Conservation (phyloP, 2,329 filamentous ascomycete species). For the Fusarium sp. region DNA sequence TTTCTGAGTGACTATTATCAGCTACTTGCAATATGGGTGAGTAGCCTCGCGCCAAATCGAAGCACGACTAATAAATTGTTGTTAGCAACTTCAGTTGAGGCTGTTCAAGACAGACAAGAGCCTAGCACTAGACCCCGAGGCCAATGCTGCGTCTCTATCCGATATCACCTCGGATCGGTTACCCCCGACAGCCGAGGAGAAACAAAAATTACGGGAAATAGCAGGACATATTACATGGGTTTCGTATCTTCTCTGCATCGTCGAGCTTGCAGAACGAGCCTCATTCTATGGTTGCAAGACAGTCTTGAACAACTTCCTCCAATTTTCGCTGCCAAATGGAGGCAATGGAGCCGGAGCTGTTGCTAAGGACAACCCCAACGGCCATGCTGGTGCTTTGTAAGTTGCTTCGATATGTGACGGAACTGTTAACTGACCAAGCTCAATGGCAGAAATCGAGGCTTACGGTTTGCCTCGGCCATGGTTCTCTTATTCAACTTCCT, state of each 20-base stretch:
- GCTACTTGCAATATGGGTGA: background rate
- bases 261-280: slow-evolving; percentile 69
- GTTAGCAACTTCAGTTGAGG: background rate
- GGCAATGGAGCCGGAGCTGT: background rate
- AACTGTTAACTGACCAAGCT: background rate
- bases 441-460: background rate
- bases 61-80: background rate
- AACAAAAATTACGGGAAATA: background rate
- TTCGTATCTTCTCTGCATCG: slow-evolving; percentile 66
- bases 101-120: background rate
- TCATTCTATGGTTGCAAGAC: slow-evolving; percentile 68
- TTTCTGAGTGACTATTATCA: rapidly evolving
- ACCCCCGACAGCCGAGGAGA: background rate
- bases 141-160: background rate
- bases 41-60: background rate
- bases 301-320: slow-evolving; percentile 67
- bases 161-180: background rate
- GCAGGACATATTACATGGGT: slow-evolving; percentile 60
- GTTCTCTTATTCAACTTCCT: background rate
- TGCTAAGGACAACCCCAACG: background rate
- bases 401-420: background rate
- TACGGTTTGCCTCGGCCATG: background rate
- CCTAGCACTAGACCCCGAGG: background rate
- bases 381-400: background rate
- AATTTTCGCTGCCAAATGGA: slow-evolving; percentile 57